A percentile compares a stretch with the other conserved stretches of the same genome.
Evolutionary conservation across 441 rosid genomes (phyloP).

Genomic region (Syzygium malaccense): DNA sequence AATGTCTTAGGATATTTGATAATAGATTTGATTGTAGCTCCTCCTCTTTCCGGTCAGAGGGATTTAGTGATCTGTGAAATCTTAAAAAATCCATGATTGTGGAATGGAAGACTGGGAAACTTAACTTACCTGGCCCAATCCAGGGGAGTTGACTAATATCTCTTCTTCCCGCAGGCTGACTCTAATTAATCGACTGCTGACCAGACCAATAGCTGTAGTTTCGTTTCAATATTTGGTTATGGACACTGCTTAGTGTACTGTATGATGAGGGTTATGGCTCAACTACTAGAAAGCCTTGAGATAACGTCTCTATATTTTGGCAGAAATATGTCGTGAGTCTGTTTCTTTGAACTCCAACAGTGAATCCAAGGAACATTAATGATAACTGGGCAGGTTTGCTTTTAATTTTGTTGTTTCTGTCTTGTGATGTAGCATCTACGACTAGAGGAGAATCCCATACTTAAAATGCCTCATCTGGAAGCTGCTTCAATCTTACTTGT

Average conservation of each 20-base stretch:
- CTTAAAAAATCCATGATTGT: background rate
- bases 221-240: background rate
- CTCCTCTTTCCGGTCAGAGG: background rate
- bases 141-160: background rate
- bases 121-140: background rate
- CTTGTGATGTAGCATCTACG: slow-evolving; percentile 78
- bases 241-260: background rate
- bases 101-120: background rate
- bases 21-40: background rate
- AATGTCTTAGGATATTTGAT: background rate
- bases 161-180: background rate
- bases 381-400: background rate
- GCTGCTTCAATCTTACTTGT: slow-evolving; percentile 94
- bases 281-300: background rate
- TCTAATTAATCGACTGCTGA: background rate
- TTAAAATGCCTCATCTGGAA: slow-evolving; percentile 93
- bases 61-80: background rate
- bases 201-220: background rate
- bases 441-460: slow-evolving; percentile 96
- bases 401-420: slow-evolving; percentile 4
- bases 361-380: background rate
- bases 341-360: background rate
- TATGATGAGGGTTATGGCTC: background rate
- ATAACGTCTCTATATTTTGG: background rate
- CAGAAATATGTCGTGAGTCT: background rate